Conservation (phyloP, 345 rosid genomes). For the Citrus australasica region DNA sequence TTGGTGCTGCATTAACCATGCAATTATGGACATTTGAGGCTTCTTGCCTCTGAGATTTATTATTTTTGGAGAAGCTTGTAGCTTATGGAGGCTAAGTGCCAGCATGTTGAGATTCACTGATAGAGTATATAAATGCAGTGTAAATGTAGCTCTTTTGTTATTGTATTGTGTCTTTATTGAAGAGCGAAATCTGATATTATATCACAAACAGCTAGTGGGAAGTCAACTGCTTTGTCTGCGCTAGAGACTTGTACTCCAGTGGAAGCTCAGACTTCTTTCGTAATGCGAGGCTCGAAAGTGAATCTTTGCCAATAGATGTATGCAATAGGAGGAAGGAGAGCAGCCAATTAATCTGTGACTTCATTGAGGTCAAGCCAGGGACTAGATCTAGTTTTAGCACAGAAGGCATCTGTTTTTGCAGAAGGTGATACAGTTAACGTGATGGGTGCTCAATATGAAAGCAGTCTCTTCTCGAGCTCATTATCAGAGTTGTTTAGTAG, state of each 20-base stretch:
- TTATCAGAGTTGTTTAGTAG: slow-evolving; percentile 50
- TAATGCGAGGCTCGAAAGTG: slow-evolving; percentile 24
- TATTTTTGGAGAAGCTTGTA: not conserved
- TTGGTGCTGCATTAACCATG: not conserved
- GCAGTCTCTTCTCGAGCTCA: slow-evolving; percentile 64
- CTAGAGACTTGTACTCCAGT: slow-evolving; percentile 23
- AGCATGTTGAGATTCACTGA: not conserved
- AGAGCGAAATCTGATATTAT: slow-evolving; percentile 10
- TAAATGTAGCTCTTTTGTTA: not conserved
- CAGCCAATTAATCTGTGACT: slow-evolving; percentile 20
- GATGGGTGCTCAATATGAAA: slow-evolving; percentile 39
- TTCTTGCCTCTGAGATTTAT: not conserved
- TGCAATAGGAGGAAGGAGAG: slow-evolving; percentile 34
- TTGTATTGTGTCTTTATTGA: slow-evolving; percentile 14
- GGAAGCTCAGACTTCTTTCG: slow-evolving; percentile 23
- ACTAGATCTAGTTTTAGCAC: slow-evolving; percentile 20
- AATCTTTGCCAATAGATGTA: slow-evolving; percentile 27
- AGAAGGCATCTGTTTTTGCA: slow-evolving; percentile 19
- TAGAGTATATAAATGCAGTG: not conserved
- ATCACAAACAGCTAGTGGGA: slow-evolving; percentile 29
- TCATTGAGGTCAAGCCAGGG: slow-evolving; percentile 18
- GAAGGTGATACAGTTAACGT: slow-evolving; percentile 24
- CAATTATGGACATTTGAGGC: not conserved
- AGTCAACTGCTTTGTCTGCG: slow-evolving; percentile 20
- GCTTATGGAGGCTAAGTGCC: not conserved